phyloP scores from a whole-genome alignment of 306 rosid genomes.

The cucumber (Cucumis sativus) region Cucumber_9930_V3 NC_026661.2:21010501-21011000 shows the following conservation, averaged over 20 bases:
- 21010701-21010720: no score
- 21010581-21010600: conserved; percentile 99
- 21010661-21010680: neutral
- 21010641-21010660: conserved; percentile 45
- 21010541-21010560: conserved; percentile 99
- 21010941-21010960: conserved; percentile 17
- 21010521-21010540: neutral
- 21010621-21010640: conserved; percentile 99
- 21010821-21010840: no score
- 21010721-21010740: no score
- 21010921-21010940: neutral
- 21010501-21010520: neutral
- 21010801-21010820: no score
- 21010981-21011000: conserved; percentile 61
- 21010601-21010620: conserved; percentile 85
- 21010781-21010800: no score
- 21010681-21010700: no score
- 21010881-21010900: neutral
- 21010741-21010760: no score
- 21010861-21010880: no score
- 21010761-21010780: no score
- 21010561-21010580: conserved; percentile 94
- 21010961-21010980: conserved; percentile 15
- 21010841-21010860: no score
- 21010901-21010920: no score